Base-by-base conservation (phyloP, 2,329 filamentous ascomycete species). In the Stemphylium vesicarium region DNA sequence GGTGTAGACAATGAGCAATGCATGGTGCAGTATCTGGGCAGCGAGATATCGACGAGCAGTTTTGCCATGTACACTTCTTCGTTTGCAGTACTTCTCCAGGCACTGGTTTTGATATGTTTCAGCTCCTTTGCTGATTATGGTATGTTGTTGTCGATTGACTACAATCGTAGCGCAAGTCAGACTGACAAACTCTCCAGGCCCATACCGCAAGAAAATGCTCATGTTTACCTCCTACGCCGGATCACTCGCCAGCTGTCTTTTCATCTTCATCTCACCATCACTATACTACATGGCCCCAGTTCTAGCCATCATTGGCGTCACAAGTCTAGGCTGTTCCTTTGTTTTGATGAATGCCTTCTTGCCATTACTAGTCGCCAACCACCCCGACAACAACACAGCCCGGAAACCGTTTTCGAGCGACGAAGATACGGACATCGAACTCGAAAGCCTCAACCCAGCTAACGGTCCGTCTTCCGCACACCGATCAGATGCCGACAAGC, bases 21-120 rank as follows among this genome's bases (percentile, higher is more conserved):
- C 71, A 81, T 97, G 60, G 84, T 97, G 42, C 86, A 86, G 56
- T 81, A 96, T 7, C 77, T 96, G 32, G 92, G 92, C 1, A 78
- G 87, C 54, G 86, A 93, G 59, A 87, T 97, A 75, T 96, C 96
- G 72, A 96, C 92, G 1, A 90, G 92, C 22, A 96, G 91, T 74
- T 96, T 96, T 74, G 92, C 91, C 64, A 92, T 97, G 89, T 97
- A 97, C 75, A 96, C 92, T 0, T 96, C 96, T 74, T 95, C 91
- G 41, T 79, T 93, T 64, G 96, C 92, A 67, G 93, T 97, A 0
- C 76, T 96, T 18, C 76, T 96, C 9, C 93, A 97, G 72, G 90
- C 92, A 0, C 74, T 96, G n/a, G 81, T 96, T 6, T 89, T 98
- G 40, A 89, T 97, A 60, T 95, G 91, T 65, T 96, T 97, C 78